Evolutionary conservation across 768 basidiomycete genomes (phyloP).

Genomic region (Mycena albidolilacea): DNA sequence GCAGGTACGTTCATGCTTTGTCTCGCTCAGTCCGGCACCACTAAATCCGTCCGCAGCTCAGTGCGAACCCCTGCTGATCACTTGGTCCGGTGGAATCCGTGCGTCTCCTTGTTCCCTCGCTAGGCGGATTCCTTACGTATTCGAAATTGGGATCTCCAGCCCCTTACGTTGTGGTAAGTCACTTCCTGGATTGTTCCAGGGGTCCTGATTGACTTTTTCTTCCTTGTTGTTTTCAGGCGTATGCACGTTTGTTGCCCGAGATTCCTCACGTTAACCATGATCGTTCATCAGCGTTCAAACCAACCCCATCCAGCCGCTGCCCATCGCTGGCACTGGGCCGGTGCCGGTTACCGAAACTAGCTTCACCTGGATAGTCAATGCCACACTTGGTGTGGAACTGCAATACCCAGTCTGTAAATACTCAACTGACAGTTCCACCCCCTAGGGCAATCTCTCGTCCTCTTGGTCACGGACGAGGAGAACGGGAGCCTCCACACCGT

Average conservation of each 20-base stretch:
- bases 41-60: constrained; percentile 18
- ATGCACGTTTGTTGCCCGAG: constrained; percentile 12
- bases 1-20: constrained; percentile 16
- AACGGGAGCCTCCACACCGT: background rate
- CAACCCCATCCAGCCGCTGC: constrained; percentile 12
- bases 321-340: background rate
- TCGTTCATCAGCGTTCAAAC: constrained; percentile 19
- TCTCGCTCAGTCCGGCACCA: constrained; percentile 16
- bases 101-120: constrained; percentile 6
- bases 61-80: constrained; percentile 19
- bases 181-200: constrained; percentile 4
- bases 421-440: constrained; percentile 1
- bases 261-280: constrained; percentile 1
- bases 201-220: background rate
- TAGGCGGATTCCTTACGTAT: background rate
- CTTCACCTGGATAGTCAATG: constrained; percentile 15
- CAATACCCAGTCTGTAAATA: background rate
- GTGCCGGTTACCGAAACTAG: background rate
- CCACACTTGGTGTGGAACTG: constrained; percentile 13
- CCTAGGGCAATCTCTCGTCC: constrained; percentile 8
- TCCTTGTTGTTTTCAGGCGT: constrained; percentile 18
- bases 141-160: constrained; percentile 1
- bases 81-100: constrained; percentile 20
- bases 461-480: constrained; percentile 13
- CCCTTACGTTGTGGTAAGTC: constrained; percentile 18